Base-by-base conservation (phyloP, 495 filamentous ascomycete species). In the Cudoniella acicularis region DNA sequence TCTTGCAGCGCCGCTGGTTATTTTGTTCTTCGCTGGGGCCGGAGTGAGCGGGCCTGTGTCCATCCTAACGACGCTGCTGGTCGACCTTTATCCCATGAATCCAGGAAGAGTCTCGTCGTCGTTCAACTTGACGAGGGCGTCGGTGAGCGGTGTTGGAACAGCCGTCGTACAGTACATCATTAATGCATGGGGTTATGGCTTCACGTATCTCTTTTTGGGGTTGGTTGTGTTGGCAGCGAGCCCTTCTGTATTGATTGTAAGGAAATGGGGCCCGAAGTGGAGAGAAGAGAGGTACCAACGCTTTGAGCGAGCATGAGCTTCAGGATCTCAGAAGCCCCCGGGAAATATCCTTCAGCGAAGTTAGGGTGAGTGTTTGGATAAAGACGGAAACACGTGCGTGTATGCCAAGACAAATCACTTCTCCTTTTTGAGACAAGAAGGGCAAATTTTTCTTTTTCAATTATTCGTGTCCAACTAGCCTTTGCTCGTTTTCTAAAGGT, bases 171-270 rank as follows among this genome's bases (percentile, higher is more conserved):
- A n/a, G 1, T 36, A 8, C 16, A 11, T 62, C 9, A 52, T 52
- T 20, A 10, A 53, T 10, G 25, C 3, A 18, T 18, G 23, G 11
- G 57, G 57, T 10, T 26, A n/a, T 16, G 57, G 57, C 2, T 60
- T 18, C 17, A 27, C 45, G 22, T 87, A 83, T 68, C 84, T 83
- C 1, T 82, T 88, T 59, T 69, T 85, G 56, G 50, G 16, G 22
- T 77, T 10, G 58, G 71, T 78, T 20, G 40, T 26, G 40, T 3
- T 52, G 20, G 45, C 18, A 9, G 0, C 43, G 1, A 56, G 46
- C 46, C 59, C 53, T 10, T 24, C 27, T 27, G 2, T 62, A 6
- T 49, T 18, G 47, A n/a, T 53, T 6, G 45, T 56, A 10, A 64
- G 72, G 56, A 72, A 67, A 49, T 78, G 69, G 68, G 75, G 77